These are phyloP conservation scores for Rhizopogon roseolus DNA, from an alignment of 768 basidiomycete genomes.

Conservation along the genomic window DNA sequence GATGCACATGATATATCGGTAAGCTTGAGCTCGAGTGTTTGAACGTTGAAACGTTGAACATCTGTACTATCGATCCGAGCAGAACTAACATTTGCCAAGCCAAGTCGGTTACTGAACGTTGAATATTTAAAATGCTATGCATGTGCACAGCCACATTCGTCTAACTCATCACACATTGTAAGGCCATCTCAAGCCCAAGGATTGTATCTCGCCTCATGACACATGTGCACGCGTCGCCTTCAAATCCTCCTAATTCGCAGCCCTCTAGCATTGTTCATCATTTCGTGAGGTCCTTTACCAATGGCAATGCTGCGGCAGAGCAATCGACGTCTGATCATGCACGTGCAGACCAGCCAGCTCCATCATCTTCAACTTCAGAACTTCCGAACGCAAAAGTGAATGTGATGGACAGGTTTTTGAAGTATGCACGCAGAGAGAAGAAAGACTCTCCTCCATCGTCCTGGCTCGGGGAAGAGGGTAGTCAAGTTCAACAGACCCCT, in stretches of 20 bases:
- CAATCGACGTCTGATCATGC: constrained; percentile 3
- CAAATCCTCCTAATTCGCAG: not conserved
- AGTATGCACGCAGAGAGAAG: constrained; percentile 10
- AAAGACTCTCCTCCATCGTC: constrained; percentile 12
- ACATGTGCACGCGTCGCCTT: not conserved
- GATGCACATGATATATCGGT: too few relatives aligned
- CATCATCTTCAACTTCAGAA: constrained; percentile 2
- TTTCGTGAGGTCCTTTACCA: constrained; percentile 16
- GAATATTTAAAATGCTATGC: too few relatives aligned
- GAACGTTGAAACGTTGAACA: too few relatives aligned
- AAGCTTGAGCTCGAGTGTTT: too few relatives aligned
- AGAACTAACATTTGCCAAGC: not conserved
- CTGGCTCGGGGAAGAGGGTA: constrained; percentile 8
- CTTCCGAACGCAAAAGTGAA: constrained; percentile 13
- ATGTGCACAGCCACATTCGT: not conserved
- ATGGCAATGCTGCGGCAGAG: constrained; percentile 12
- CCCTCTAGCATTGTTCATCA: constrained; percentile 4
- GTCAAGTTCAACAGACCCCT: constrained; percentile 1
- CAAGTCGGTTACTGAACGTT: not conserved
- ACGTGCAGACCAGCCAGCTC: constrained; percentile 4
- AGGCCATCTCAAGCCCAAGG: not conserved
- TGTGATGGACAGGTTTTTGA: constrained; percentile 12
- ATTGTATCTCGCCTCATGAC: constrained; percentile 5
- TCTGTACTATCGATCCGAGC: too few relatives aligned
- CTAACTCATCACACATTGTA: not conserved